Base-by-base conservation (phyloP, 768 basidiomycete species). In the Phanerodontia chrysosporium region DNA sequence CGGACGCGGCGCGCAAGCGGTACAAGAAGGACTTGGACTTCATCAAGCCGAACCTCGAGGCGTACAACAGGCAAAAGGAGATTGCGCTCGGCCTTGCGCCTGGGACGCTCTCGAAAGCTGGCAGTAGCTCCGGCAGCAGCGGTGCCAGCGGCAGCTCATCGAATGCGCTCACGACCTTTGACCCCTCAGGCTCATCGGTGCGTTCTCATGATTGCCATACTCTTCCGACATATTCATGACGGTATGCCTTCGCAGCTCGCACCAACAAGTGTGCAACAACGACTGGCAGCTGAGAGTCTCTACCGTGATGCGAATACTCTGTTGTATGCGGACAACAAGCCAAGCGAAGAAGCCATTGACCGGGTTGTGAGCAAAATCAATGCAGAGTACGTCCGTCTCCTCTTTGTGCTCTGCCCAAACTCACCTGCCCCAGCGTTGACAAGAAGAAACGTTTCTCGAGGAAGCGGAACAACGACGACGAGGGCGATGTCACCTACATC, bases 401-500 rank as follows among this genome's bases (percentile, higher is more conserved):
- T n/a, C n/a, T n/a, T n/a, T n/a, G n/a, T n/a, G n/a, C n/a, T n/a
- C n/a, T n/a, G n/a, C n/a, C n/a, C n/a, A n/a, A n/a, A n/a, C n/a
- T n/a, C n/a, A n/a, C n/a, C n/a, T n/a, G n/a, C 30, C 27, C 3
- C 64, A 95, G 93, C 66, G 84, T 94, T 65, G 92, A 95, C 76
- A 91, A 92, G 78, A 89, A 92, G 72, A 79, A 83, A 68, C 95
- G 90, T 68, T 92, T 93, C 76, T 94, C 91, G 42, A 82, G 94
- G 63, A 96, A 96, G 75, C 80, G 84, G 81, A 65, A 83, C 71
- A 94, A 96, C 77, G 95, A 98, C 67, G 91, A 92, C 54, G 89
- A 95, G 61, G 95, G 92, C 55, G 95, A 98, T 65, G 91, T 99
- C 72, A 98, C 95, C 5, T 99, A 98, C 71, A 99, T 99, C 83